Base-by-base conservation (phyloP, 441 rosid species). In the Euphorbia schlechtendalii region DNA sequence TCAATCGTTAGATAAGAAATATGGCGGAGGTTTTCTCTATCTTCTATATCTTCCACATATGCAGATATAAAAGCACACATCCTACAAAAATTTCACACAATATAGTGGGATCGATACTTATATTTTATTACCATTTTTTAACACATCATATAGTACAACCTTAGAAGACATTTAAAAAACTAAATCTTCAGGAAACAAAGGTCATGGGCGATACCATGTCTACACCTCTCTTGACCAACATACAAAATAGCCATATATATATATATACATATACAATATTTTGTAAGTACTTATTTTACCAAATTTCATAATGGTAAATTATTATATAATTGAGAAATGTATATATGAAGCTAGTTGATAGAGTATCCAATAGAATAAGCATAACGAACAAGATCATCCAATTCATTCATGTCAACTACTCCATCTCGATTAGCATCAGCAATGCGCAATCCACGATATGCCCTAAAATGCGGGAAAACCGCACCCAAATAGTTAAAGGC, bases 361-460 rank as follows among this genome's bases (percentile, higher is more conserved):
- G 1, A 25, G 9, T 25, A 55, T 12, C 59, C 59, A 15, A 55
- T 34, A 11, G 18, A 14, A 25, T 0, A 25, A 55, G 36, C 59
- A 27, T 55, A 55, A 0, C 10, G 32, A 15, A 55, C 59, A 27
- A 55, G 59, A 10, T 55, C 59, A 55, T 55, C 59, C 36, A 55
- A 27, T 28, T 55, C 59, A 27, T n/a, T 1, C 59, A 55, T 55
- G 59, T 55, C 59, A 28, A 55, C 14, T 12, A 18, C 14, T 18
- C 62, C 62, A 36, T 59, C 62, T 17, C n/a, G 12, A 59, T 59
- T 36, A 28, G 46, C 46, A 59, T 59, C 62, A 18, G 48, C 46
- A 59, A 4, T 14, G 2, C 27, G 10, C 3, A 59, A 18, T 20
- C 27, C 45, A 0, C 22, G 22, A 11, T 1, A 1, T 10, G 62